Conservation (phyloP, 2,329 filamentous ascomycete genomes). For the Aureobasidium leucospermi region DNA sequence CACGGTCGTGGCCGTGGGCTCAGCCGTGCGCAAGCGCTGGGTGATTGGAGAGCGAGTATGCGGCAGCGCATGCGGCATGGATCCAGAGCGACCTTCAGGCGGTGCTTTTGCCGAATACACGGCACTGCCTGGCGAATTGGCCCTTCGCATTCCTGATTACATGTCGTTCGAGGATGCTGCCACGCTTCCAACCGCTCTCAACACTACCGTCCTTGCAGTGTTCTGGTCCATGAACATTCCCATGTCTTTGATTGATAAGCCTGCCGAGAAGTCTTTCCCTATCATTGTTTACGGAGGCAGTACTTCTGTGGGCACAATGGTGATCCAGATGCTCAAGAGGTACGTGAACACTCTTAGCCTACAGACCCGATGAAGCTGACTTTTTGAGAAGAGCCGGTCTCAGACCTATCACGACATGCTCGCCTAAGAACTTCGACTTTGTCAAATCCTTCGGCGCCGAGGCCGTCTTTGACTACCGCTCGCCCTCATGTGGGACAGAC, state of each 20-base stretch:
- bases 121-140: neutral
- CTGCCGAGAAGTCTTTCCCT: slow-evolving; percentile 14
- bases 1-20: slow-evolving; percentile 24
- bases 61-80: slow-evolving; percentile 5
- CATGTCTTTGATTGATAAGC: neutral
- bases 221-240: slow-evolving; percentile 3
- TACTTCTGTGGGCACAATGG: slow-evolving; percentile 37
- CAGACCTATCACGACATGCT: slow-evolving; percentile 39
- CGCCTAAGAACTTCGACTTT: slow-evolving; percentile 36
- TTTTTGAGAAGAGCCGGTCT: slow-evolving; percentile 28
- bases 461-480: slow-evolving; percentile 39
- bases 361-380: neutral
- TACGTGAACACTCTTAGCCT: slow-evolving; percentile 17
- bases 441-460: slow-evolving; percentile 37
- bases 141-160: slow-evolving; percentile 1
- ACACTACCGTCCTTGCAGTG: neutral
- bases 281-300: slow-evolving; percentile 42
- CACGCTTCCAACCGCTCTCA: neutral
- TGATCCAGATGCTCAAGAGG: slow-evolving; percentile 37
- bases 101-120: slow-evolving; percentile 15
- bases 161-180: slow-evolving; percentile 12
- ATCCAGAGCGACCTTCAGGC: slow-evolving; percentile 1
- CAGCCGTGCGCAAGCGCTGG: neutral
- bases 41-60: slow-evolving; percentile 12
- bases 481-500: slow-evolving; percentile 24